A percentile compares a stretch with the other conserved stretches of the same genome.
Evolutionary conservation across 176 grass and related monocot genomes (phyloP).

Genomic region (Hordeum vulgare): MorexV3_pseudomolecules_assembly NC_058520.1:442034274-442034773

Average conservation of each 20-base stretch:
- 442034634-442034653: constrained; percentile 18
- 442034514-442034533: background rate
- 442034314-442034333: accelerated
- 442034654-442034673: constrained; percentile 9
- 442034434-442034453: background rate
- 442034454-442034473: background rate
- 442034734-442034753: constrained; percentile 20
- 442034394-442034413: background rate
- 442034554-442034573: constrained; percentile 36
- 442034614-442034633: constrained; percentile 29
- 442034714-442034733: constrained; percentile 44
- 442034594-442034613: background rate
- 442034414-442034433: background rate
- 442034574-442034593: constrained; percentile 16
- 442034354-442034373: constrained; percentile 33
- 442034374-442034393: constrained; percentile 19
- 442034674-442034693: constrained; percentile 1
- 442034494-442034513: constrained; percentile 48
- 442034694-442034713: background rate
- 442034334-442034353: background rate
- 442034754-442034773: constrained; percentile 3
- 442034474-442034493: background rate
- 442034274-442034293: constrained; percentile 27
- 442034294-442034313: accelerated
- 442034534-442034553: background rate